Evolutionary conservation across 345 rosid species (phyloP), one percentile per base, ranked within the genome.

Genomic region (Gossypium ekmanianum): DNA sequence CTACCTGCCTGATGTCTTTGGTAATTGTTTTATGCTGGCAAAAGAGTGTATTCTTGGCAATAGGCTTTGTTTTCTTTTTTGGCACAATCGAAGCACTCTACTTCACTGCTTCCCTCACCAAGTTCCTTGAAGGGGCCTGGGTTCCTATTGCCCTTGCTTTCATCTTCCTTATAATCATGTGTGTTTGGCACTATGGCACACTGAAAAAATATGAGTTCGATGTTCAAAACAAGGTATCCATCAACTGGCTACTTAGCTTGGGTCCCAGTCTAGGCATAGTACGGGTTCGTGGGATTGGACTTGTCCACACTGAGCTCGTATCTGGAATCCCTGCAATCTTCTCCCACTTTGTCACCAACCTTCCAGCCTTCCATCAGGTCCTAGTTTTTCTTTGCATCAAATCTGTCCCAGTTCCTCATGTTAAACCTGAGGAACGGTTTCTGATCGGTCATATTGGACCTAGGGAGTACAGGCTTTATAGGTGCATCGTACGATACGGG

Each of bases 61-160:
- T 92, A 24, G 82, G 89, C 14, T 96, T 96, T 20, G 87, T 93
- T 0, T 77, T 87, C 58, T 90, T 92, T 75, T 93, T 96, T 6
- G 98, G 99, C 43, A 85, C 94, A 6, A 82, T 96, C 43, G 99
- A 96, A 80, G 86, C 97, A 45, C 94, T 96, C 68, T 96, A 93
- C 91, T 93, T 96, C 85, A 84, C 99, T 0, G 98, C 99, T 63
- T 88, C 98, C 27, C 86, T 96, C 13, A 87, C 88, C 84, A 96
- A 96, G 85, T 93, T 96, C 85, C 86, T 87, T 0, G 97, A 96
- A 84, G 99, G 99, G 12, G 99, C 98, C 17, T 96, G 99, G 99
- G 97, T 96, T 5, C 99, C 99, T 0, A 82, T 93, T n/a, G 98
- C 93, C 13, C 91, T 96, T 57, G 84, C 98, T 7, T 80, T 92